Percentiles rank a stretch among this genome's conserved stretches.
Conservation (phyloP, 257 asterid genomes). For the Gynochthodes officinalis region DNA sequence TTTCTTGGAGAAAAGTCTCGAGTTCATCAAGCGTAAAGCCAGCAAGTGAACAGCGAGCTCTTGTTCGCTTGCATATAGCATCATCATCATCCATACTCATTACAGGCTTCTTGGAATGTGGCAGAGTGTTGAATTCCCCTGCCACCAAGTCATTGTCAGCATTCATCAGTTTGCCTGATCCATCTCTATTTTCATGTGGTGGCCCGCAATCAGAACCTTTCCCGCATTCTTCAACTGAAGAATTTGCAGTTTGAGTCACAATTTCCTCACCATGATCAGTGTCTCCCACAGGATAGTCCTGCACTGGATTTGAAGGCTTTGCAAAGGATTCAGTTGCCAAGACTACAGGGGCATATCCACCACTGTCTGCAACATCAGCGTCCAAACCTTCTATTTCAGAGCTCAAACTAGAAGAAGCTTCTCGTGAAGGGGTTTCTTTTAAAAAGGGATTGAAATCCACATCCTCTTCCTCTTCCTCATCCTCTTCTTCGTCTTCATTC, state of each 20-base stretch:
- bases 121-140: slow-evolving; percentile 26
- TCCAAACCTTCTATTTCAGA: slow-evolving; percentile 87
- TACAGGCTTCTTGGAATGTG: slow-evolving; percentile 32
- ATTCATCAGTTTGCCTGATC: slow-evolving; percentile 26
- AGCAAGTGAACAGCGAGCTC: slow-evolving; percentile 98
- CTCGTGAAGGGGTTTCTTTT: slow-evolving; percentile 55
- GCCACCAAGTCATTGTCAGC: slow-evolving; percentile 18
- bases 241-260: slow-evolving; percentile 40
- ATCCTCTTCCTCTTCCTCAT: slow-evolving; percentile 92
- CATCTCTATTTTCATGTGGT: slow-evolving; percentile 34
- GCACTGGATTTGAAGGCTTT: slow-evolving; percentile 15
- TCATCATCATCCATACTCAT: slow-evolving; percentile 56
- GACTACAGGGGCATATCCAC: slow-evolving; percentile 28
- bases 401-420: slow-evolving; percentile 89
- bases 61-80: slow-evolving; percentile 90
- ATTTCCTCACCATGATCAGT: slow-evolving; percentile 53
- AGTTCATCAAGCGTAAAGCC: slow-evolving; percentile 92
- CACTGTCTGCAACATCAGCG: slow-evolving; percentile 57
- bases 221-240: slow-evolving; percentile 31
- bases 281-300: slow-evolving; percentile 40
- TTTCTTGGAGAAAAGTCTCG: slow-evolving; percentile 95
- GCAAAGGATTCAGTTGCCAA: slow-evolving; percentile 25
- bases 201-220: slow-evolving; percentile 35
- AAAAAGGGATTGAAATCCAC: slow-evolving; percentile 79
- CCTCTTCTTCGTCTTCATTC: slow-evolving; percentile 34